Evolutionary conservation across 2,329 filamentous ascomycete species (phyloP), one percentile per base, ranked within the genome.

Genomic region (Alternaria conjuncta): DNA sequence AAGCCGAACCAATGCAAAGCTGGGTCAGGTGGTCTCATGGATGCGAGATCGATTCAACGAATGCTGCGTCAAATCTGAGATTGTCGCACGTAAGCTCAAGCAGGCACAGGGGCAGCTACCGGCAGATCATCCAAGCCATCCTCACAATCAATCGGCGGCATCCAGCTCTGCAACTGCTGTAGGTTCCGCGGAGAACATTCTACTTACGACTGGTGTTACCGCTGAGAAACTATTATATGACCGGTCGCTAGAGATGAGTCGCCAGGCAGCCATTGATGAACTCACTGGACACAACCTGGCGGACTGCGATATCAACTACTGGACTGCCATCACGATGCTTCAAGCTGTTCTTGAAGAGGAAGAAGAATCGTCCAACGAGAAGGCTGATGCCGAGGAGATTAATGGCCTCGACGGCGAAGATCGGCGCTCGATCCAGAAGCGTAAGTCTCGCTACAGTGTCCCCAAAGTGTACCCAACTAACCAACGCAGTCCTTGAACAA

Each of bases 191-290:
- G 93, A 96, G 64, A 91, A 92, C 56, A 93, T 97, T 25, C 88
- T 92, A 51, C 86, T 99, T 25, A 97, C 92, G 13, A 89, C 92
- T 3, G 96, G 95, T 1, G 90, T 97, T 60, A 97, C 94, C 21
- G 96, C 96, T 0, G 96, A 98, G 82, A 97, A 94, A 81, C 85
- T 99, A 49, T 97, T 99, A 94, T 99, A 97, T 77, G 96, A 99
- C 72, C 92, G 96, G 50, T 96, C 96, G 0, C 84, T 98, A 21
- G 96, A 99, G 79, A 98, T 99, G 96, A 97, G 94, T 78, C 89
- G 94, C 56, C 89, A 92, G 5, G 95, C 96, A 8, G 96, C 96
- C 8, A 96, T 98, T 75, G 96, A 97, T 72, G 96, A 99, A 81
- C 92, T 99, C 54, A 93, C 96, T 2, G 94, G 95, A 61, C 92